These are phyloP conservation scores for Petunia secreta DNA, from an alignment of 257 asterid genomes.

Conservation along the genomic window DNA sequence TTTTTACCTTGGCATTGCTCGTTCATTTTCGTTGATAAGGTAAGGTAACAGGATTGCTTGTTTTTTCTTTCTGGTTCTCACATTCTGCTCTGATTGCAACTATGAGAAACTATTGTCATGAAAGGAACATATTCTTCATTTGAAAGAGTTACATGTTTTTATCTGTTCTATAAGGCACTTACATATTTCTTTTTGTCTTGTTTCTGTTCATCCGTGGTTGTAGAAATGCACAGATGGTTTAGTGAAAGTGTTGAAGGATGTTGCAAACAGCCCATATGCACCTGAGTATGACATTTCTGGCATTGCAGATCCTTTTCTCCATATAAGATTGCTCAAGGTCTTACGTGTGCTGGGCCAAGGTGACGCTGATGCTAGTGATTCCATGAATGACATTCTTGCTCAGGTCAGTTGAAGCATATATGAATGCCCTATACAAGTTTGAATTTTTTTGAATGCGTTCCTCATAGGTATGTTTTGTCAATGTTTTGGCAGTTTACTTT, in stretches of 20 bases:
- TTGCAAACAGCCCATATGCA: conserved; percentile 89
- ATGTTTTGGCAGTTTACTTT: neutral
- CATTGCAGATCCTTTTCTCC: conserved; percentile 94
- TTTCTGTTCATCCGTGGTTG: conserved; percentile 32
- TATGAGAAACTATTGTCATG: neutral
- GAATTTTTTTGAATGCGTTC: neutral
- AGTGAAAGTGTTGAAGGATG: conserved; percentile 83
- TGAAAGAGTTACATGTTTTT: neutral
- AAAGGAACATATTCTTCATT: conserved; percentile 14
- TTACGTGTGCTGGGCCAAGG: conserved; percentile 88
- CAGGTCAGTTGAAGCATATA: conserved; percentile 58
- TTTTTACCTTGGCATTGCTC: conserved; percentile 11
- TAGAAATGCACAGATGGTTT: conserved; percentile 92
- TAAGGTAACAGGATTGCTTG: neutral
- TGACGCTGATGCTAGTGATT: conserved; percentile 92
- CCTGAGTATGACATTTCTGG: conserved; percentile 98
- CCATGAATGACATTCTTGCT: conserved; percentile 97
- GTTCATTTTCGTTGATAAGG: neutral
- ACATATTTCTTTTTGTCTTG: conserved; percentile 14
- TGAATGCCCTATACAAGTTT: neutral
- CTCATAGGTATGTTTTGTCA: conserved; percentile 10
- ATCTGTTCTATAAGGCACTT: conserved; percentile 4
- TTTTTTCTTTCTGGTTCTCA: neutral
- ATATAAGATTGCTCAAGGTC: conserved; percentile 80
- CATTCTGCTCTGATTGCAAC: conserved; percentile 19